Evolutionary conservation across 2,329 filamentous ascomycete species (phyloP).

Genomic region (Plectosphaerella plurivora): DNA sequence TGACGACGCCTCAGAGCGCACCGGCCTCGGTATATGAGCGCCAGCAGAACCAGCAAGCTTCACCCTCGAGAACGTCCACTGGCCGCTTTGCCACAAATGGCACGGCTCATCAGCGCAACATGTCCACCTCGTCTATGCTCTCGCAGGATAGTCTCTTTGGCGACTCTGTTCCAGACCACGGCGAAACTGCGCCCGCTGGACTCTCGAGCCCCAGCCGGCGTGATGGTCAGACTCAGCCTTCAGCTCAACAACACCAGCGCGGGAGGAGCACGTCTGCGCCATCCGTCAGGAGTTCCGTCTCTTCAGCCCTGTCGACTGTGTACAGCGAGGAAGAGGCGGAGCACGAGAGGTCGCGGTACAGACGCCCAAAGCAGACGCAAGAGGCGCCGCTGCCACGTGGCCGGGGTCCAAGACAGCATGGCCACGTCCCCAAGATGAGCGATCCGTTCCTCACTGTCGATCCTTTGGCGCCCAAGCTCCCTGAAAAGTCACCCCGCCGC

Average conservation of each 20-base stretch:
- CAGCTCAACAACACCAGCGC: conserved; percentile 7
- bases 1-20: not conserved
- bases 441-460: conserved; percentile 8
- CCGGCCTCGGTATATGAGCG: not conserved
- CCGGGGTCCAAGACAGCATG: not conserved
- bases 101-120: conserved; percentile 3
- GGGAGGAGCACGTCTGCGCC: conserved; percentile 10
- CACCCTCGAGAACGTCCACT: not conserved
- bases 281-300: conserved; percentile 39
- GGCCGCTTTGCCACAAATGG: not conserved
- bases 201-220: conserved; percentile 40
- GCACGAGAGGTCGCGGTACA: conserved; percentile 17
- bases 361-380: too few species aligned
- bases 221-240: conserved; percentile 15
- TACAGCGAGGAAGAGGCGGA: conserved; percentile 50
- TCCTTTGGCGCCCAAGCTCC: not conserved
- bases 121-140: conserved; percentile 4
- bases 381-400: not conserved
- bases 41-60: not conserved
- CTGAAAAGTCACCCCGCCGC: not conserved
- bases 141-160: conserved; percentile 35
- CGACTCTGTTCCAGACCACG: conserved; percentile 27
- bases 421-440: conserved; percentile 7
- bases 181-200: conserved; percentile 23
- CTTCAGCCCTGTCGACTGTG: conserved; percentile 51